Evolutionary conservation across 1,284 basidiomycete genomes (phyloP), one percentile per base, ranked within the genome.

Genomic region (Crepidotus sp.): DNA sequence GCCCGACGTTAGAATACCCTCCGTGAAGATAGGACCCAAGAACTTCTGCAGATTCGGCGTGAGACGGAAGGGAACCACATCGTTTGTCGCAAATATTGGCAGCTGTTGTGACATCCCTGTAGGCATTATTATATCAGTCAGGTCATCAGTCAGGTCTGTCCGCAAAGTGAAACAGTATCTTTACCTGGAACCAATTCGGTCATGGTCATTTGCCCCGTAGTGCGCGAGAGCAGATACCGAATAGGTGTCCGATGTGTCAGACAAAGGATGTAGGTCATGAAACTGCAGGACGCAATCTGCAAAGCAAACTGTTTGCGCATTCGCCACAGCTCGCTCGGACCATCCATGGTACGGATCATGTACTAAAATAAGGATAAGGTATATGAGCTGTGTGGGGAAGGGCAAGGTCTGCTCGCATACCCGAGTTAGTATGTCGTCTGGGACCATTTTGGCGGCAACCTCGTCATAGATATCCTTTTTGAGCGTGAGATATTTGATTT

Each of bases 21-120:
- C 97, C 9, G 85, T 88, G 27, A 90, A 84, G 39, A 91, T 77
- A 1, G 88, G 84, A 0, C 89, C 92, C 40, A 98, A 69, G 67
- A 98, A 96, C 56, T 81, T 74, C 63, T 99, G 97, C 69, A 99
- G 80, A 62, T 97, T 98, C 2, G 94, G 94, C 9, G 93, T 97
- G 54, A 97, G 79, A 8, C 96, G 83, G 85, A 99, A 99, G 0
- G 96, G 95, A 9, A 97, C 92, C 2, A 82, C 73, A 55, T 99
- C 96, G 51, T 73, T 79, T 2, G 85, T 83, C 22, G 76, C 74
- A 59, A 92, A 85, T 30, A 87, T 64, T 0, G 89, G 86, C 13
- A 62, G 40, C 39, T 61, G 56, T 35, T 60, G 62, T 4, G 67
- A 64, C 26, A 70, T 56, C 13, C 66, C 70, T 71, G 42, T 11